Evolutionary conservation across 306 rosid genomes (phyloP), one percentile per base, ranked within the genome.

Genomic region (Medicago ruthenica): DNA sequence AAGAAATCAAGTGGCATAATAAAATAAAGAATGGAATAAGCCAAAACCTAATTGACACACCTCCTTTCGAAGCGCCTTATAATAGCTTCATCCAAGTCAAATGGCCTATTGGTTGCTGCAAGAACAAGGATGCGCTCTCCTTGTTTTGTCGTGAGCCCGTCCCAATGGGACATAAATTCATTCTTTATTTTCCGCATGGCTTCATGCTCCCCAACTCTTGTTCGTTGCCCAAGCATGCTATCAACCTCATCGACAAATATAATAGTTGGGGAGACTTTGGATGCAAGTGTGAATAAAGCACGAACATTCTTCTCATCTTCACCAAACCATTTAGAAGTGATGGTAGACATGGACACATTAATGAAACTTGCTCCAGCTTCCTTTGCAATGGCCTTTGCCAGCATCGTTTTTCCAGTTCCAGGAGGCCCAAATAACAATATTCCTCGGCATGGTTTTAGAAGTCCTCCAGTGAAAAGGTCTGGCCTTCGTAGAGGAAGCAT

Each of bases 301-400:
- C 99, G 87, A 11, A 96, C 98, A 24, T 96, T 96, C 84, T 96
- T 96, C 86, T 96, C 99, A 64, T 92, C 98, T 91, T 92, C 99
- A 54, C 98, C 99, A 61, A 96, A 96, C 99, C 99, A 96, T 81
- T 92, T 96, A 39, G 99, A 96, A 14, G 98, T 95, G 45, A 95
- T 92, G 83, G 97, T 95, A 48, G 98, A 95, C 98, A 95, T 95
- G 64, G 98, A 95, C 13, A 96, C 97, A 40, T 96, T 96, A 13
- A 96, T 96, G 88, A 96, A 96, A 82, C 97, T 96, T 73, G 97
- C 99, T 72, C 98, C 99, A 5, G 99, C 97, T 83, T 96, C 97
- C 83, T 81, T 89, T 42, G 98, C 99, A 59, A 96, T 92, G 79
- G 99, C 99, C 86, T 96, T 96, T 5, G 97, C 99, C 59, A 96